phyloP scores from a whole-genome alignment of 139 green algal genomes.

The Chlamydomonas sp. region DNA sequence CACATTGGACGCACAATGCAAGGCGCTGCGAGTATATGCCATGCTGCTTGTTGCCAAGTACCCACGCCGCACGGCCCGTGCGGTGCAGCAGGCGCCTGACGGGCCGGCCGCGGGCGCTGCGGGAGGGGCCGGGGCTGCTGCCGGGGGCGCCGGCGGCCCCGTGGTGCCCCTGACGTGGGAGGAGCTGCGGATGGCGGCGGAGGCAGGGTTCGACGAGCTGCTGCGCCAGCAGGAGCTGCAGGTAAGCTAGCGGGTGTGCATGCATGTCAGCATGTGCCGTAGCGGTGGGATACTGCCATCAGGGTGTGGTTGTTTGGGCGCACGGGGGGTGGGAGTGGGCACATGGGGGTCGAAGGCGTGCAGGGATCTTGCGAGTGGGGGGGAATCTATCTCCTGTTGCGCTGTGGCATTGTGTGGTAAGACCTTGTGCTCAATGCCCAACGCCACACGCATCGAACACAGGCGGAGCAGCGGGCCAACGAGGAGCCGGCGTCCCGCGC shows the following conservation, averaged over 20 bases:
- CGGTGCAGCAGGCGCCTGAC: too few species aligned
- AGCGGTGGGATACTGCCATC: neutral
- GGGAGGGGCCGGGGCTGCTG: neutral
- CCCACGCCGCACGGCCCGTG: too few species aligned
- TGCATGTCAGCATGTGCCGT: neutral
- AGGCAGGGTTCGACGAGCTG: constrained; percentile 71
- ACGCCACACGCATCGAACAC: neutral
- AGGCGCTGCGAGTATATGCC: neutral
- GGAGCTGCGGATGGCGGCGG: constrained; percentile 64
- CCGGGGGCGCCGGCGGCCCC: neutral
- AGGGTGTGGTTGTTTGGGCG: too few species aligned
- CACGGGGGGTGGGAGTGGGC: too few species aligned
- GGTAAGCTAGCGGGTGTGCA: neutral
- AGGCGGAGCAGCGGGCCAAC: constrained; percentile 4
- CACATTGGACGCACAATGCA: neutral
- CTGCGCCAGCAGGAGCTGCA: constrained; percentile 53
- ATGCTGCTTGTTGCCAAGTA: too few species aligned
- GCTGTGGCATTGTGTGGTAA: too few species aligned
- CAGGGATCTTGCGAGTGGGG: too few species aligned
- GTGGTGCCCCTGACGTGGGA: constrained; percentile 60
- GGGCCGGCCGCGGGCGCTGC: too few species aligned
- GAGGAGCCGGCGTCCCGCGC: neutral
- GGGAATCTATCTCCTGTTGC: too few species aligned
- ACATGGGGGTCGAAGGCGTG: too few species aligned
- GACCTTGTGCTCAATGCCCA: neutral